phyloP scores from a whole-genome alignment of 192 early-diverging fungal genomes.

The Backusella sp. region DNA sequence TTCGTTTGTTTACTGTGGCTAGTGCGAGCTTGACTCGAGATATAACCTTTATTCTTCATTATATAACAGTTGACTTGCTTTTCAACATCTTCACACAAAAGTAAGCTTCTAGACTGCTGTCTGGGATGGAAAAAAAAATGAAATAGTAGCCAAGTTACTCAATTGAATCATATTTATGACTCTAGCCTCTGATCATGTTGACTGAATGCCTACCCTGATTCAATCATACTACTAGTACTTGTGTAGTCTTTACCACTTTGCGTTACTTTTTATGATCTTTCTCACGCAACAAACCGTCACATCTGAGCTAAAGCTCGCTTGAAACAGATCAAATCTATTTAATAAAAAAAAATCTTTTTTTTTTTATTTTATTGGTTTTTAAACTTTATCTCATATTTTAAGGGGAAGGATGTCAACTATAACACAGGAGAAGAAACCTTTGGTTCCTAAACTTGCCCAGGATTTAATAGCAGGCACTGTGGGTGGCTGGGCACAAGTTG shows the following conservation, averaged over 20 bases:
- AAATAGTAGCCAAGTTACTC: background rate
- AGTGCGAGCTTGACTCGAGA: background rate
- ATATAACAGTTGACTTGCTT: no score
- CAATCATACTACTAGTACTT: no score
- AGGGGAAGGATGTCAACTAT: constrained; percentile 10
- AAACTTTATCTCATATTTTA: background rate
- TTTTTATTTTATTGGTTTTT: background rate
- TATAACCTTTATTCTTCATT: background rate
- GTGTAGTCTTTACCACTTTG: background rate
- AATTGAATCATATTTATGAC: background rate
- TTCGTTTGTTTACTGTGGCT: background rate
- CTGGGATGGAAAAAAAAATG: background rate
- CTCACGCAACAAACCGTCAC: constrained; percentile 4
- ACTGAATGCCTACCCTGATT: background rate
- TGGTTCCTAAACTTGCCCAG: constrained; percentile 48
- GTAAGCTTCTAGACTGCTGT: background rate
- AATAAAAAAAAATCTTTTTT: background rate
- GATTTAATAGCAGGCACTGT: constrained; percentile 61
- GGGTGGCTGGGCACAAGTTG: constrained; percentile 72
- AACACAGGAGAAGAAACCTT: constrained; percentile 11
- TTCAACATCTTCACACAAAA: no score
- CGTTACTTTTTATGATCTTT: background rate
- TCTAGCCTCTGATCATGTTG: background rate
- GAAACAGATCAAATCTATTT: constrained; percentile 4
- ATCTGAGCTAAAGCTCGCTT: background rate